Evolutionary conservation across 2,329 filamentous ascomycete genomes (phyloP), one percentile per base, ranked within the genome.

Genomic region (Blastomyces emzantsi): DNA sequence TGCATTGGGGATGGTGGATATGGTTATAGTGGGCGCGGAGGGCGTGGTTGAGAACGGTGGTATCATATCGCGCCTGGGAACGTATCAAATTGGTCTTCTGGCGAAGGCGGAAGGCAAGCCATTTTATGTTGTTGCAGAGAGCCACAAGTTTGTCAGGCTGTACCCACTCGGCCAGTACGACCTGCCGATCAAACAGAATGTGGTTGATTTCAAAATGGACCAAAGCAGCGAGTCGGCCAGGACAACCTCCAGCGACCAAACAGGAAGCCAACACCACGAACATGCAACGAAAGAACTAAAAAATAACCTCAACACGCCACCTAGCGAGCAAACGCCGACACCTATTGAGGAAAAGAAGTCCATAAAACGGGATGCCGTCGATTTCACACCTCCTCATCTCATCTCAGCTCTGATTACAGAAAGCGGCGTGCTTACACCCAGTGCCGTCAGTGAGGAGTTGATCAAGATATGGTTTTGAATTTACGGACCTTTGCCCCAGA

Each of bases 1-100:
- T 73, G 86, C 89, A 52, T 84, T 97, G 75, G 82, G 84, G 19
- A 86, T 85, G 73, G 87, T 94, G 17, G 85, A 91, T 61, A 84
- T 84, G 73, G 82, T 86, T 22, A 85, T 87, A 67, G 83, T 87
- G 1, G 85, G 85, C 55, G 78, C 85, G 0, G 93, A 97, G 75
- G 92, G 92, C 51, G 91, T 97, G 19, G 90, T 95, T 25, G 90
- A 96, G 72, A 96, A 96, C 73, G 94, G 94, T 60, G 93, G 93
- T 47, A 89, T 97, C 69, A 90, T 99, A 69, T 93, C 90, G 30
- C 82, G 92, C 59, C 84, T 97, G 77, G 93, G 93, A 33, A 88
- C 86, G 3, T 93, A 90, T 69, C 92, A 96, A 78, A 88, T 97
- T 69, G 92, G 90, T 1, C 80, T 91, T 69, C 79, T 97, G 61